Conservation (phyloP, 208 protist species). For the Hexamita inflata region DNA sequence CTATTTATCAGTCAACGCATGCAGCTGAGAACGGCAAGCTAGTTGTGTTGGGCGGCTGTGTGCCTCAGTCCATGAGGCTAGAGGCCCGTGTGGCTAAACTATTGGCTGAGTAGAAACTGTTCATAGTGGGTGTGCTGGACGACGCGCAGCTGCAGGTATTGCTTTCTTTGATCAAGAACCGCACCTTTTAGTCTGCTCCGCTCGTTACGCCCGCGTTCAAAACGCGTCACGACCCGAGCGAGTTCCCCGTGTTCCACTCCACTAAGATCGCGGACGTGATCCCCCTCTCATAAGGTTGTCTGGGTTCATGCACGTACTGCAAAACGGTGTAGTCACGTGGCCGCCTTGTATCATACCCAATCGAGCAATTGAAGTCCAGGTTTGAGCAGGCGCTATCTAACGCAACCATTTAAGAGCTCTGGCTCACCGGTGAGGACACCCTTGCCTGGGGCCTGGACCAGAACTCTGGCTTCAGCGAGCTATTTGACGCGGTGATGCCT, state of each 20-base stretch:
- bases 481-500: background rate
- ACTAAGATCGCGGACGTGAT: constrained; percentile 24
- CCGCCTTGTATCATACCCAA: background rate
- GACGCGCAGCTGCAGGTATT: background rate
- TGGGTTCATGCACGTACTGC: constrained; percentile 29
- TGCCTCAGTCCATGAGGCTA: background rate
- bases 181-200: background rate
- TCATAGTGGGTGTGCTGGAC: background rate
- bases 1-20: background rate
- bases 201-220: background rate
- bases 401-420: constrained; percentile 11
- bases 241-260: background rate
- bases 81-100: background rate
- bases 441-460: constrained; percentile 33
- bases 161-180: background rate
- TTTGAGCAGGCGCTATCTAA: background rate
- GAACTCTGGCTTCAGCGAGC: background rate
- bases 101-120: background rate
- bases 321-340: constrained; percentile 28
- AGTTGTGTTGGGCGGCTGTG: constrained; percentile 21
- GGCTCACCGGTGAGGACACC: constrained; percentile 34
- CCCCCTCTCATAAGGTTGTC: constrained; percentile 18
- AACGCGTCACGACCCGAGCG: background rate
- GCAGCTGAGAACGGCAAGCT: background rate
- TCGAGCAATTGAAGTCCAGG: background rate